A percentile compares a stretch with the other conserved stretches of the same genome.
phyloP scores from a whole-genome alignment of 495 filamentous ascomycete genomes.

The Aspergillus sclerotioniger region DNA sequence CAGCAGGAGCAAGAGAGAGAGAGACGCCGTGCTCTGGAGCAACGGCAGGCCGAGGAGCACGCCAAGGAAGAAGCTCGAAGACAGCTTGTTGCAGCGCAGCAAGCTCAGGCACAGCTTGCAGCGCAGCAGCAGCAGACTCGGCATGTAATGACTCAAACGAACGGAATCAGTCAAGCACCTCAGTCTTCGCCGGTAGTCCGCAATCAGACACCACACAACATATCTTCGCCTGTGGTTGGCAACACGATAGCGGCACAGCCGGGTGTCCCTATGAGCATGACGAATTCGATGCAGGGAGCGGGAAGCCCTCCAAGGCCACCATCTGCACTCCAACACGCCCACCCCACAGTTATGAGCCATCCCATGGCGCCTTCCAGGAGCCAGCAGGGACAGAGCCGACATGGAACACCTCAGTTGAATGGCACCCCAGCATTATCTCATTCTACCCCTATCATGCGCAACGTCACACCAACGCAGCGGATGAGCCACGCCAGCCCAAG shows the following conservation, averaged over 20 bases:
- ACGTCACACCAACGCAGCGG: slow-evolving; percentile 67
- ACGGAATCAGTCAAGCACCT: slow-evolving; percentile 64
- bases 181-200: slow-evolving; percentile 77
- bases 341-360: slow-evolving; percentile 63
- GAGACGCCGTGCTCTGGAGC: slow-evolving; percentile 39
- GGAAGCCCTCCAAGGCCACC: slow-evolving; percentile 73
- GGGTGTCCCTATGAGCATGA: slow-evolving; percentile 74
- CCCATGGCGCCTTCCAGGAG: slow-evolving; percentile 76
- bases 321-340: slow-evolving; percentile 72
- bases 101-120: slow-evolving; percentile 50
- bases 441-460: slow-evolving; percentile 67
- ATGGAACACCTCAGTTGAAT: slow-evolving; percentile 78
- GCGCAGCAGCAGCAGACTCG: slow-evolving; percentile 49
- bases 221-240: slow-evolving; percentile 72
- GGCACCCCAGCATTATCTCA: slow-evolving; percentile 76
- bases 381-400: slow-evolving; percentile 71
- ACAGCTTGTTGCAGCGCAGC: slow-evolving; percentile 44
- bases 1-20: slow-evolving; percentile 48
- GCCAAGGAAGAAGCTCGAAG: slow-evolving; percentile 46
- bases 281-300: slow-evolving; percentile 70
- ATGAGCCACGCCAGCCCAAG: slow-evolving; percentile 71
- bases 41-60: slow-evolving; percentile 50
- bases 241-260: slow-evolving; percentile 49
- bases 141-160: slow-evolving; percentile 50
- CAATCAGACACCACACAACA: slow-evolving; percentile 74